Percentiles rank a stretch among this genome's conserved stretches.
phyloP scores from a whole-genome alignment of 2,329 filamentous ascomycete genomes.

The Fusarium buxicola region DNA sequence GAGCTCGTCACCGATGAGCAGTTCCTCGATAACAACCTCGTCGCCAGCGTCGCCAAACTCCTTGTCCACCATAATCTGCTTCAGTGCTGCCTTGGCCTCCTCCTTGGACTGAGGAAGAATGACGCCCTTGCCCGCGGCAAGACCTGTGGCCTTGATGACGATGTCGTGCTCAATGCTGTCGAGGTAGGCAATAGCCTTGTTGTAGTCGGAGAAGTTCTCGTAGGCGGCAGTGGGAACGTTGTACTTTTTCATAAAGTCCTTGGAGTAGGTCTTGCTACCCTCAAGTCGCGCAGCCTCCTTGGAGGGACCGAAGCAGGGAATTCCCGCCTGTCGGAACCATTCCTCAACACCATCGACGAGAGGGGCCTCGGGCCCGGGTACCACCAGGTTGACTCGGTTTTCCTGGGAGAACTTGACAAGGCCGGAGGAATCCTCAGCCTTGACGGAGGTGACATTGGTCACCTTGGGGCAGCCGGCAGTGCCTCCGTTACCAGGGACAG shows the following conservation, averaged over 20 bases:
- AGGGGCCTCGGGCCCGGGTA: conserved; percentile 93
- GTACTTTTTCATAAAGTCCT: conserved; percentile 96
- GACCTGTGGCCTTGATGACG: conserved; percentile 93
- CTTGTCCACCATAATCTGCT: conserved; percentile 89
- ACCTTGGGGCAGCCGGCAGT: conserved; percentile 78
- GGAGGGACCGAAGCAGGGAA: conserved; percentile 87
- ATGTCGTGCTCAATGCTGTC: conserved; percentile 77
- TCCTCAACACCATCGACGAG: conserved; percentile 90
- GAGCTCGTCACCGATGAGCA: conserved; percentile 89
- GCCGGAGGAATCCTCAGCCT: conserved; percentile 79
- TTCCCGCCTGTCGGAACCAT: conserved; percentile 79
- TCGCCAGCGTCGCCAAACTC: conserved; percentile 89
- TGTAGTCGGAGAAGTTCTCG: conserved; percentile 85
- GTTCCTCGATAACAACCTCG: conserved; percentile 96
- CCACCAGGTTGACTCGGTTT: conserved; percentile 81
- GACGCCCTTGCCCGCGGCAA: conserved; percentile 96
- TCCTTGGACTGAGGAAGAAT: conserved; percentile 85
- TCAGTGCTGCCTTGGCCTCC: conserved; percentile 84
- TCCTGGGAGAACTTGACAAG: conserved; percentile 81
- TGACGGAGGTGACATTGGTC: conserved; percentile 76
- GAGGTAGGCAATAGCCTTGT: conserved; percentile 78
- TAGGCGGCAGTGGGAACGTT: conserved; percentile 92
- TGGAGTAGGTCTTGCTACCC: conserved; percentile 96
- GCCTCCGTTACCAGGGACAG: conserved; percentile 86
- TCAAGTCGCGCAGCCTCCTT: conserved; percentile 89